These are phyloP conservation scores for Protomyces macrosporus DNA, from an alignment of 1,139 yeast species.

Conservation along the genomic window DNA sequence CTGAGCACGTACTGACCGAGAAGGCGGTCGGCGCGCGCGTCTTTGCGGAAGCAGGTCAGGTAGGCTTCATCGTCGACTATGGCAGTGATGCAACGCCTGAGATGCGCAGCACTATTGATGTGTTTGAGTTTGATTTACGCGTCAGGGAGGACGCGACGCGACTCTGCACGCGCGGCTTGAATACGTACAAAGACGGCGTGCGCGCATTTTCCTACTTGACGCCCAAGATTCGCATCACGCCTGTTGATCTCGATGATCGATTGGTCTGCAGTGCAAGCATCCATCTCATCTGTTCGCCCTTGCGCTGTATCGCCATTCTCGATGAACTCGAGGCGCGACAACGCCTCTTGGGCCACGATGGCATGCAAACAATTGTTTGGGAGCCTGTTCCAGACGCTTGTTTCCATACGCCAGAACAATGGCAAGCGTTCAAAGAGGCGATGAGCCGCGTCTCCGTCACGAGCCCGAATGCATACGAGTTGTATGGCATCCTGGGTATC, in stretches of 20 bases:
- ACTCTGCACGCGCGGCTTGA: conserved; percentile 75
- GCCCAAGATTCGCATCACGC: conserved; percentile 60
- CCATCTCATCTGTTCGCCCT: conserved; percentile 72
- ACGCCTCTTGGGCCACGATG: conserved; percentile 28
- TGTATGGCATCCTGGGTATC: conserved; percentile 52
- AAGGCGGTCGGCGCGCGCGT: conserved; percentile 17
- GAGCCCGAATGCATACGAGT: conserved; percentile 83
- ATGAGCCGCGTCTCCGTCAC: conserved; percentile 55
- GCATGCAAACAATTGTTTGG: conserved; percentile 47
- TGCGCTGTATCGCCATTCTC: conserved; percentile 13
- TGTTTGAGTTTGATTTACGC: conserved; percentile 60
- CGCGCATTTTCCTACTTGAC: conserved; percentile 52
- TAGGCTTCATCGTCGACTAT: conserved; percentile 70
- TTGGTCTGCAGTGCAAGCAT: conserved; percentile 48
- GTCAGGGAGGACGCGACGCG: conserved; percentile 52
- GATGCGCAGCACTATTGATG: conserved; percentile 46
- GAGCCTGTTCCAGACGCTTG: conserved; percentile 86
- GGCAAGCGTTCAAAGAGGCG: conserved; percentile 43
- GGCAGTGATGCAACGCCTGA: conserved; percentile 69
- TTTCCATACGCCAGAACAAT: conserved; percentile 43
- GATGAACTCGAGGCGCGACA: conserved; percentile 1
- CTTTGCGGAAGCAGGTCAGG: conserved; percentile 37
- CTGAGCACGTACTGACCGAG: conserved; percentile 39
- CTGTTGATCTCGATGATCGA: conserved; percentile 50
- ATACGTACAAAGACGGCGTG: conserved; percentile 61